Evolutionary conservation across 495 filamentous ascomycete genomes (phyloP).

Genomic region (Penicillium canariense): DNA sequence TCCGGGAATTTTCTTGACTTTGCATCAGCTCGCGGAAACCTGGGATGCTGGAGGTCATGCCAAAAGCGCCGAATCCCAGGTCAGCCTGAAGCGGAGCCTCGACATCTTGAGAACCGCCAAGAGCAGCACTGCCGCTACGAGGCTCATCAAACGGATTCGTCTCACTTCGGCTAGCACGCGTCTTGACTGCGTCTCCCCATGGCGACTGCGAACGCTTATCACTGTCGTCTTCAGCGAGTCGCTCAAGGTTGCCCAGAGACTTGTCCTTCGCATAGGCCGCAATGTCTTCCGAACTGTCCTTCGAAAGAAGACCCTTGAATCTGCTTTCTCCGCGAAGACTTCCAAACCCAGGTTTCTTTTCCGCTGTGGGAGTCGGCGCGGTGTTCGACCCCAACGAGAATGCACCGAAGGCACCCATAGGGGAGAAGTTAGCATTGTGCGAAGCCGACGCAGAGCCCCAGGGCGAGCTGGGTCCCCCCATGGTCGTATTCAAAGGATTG

Average conservation of each 20-base stretch:
- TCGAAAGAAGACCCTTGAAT: conserved; percentile 78
- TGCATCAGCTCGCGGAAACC: conserved; percentile 63
- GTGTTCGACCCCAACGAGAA: conserved; percentile 61
- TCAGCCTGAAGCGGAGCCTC: conserved; percentile 54
- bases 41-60: conserved; percentile 73
- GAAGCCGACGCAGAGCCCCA: conserved; percentile 64
- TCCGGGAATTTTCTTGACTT: conserved; percentile 55
- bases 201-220: conserved; percentile 46
- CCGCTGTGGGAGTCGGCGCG: conserved; percentile 52
- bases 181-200: conserved; percentile 53
- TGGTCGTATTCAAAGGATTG: conserved; percentile 50
- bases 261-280: conserved; percentile 53
- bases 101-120: conserved; percentile 75
- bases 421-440: conserved; percentile 57
- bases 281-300: conserved; percentile 69
- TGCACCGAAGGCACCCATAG: conserved; percentile 84
- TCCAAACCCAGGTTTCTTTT: conserved; percentile 69
- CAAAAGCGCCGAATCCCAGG: conserved; percentile 64
- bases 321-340: conserved; percentile 73
- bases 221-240: conserved; percentile 51
- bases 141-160: conserved; percentile 78
- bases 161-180: conserved; percentile 60
- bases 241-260: conserved; percentile 48
- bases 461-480: conserved; percentile 58
- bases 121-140: conserved; percentile 71